Percentiles rank a stretch among this genome's conserved stretches.
Conservation (phyloP, 2,329 filamentous ascomycete genomes). For the Verticillium dahliae region DNA sequence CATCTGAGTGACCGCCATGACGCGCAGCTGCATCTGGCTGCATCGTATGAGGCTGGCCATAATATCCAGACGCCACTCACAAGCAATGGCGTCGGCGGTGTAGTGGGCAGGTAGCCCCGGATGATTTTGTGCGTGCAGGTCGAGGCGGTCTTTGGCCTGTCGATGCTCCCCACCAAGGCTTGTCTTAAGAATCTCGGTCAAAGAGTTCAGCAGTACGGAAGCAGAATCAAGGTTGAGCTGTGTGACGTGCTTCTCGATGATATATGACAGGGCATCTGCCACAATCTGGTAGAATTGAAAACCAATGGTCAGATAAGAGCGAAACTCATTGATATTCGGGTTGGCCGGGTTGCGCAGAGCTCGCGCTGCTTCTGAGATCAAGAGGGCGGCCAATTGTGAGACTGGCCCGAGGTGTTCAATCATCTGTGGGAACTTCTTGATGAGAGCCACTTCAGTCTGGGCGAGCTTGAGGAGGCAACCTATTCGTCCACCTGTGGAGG, state of each 20-base stretch:
- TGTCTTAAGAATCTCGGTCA: slow-evolving; percentile 37
- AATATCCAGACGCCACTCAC: slow-evolving; percentile 64
- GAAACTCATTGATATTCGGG: not conserved
- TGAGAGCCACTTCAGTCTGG: slow-evolving; percentile 28
- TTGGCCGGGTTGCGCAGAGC: slow-evolving; percentile 24
- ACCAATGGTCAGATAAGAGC: slow-evolving; percentile 25
- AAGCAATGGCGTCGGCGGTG: slow-evolving; percentile 44
- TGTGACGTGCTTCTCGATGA: slow-evolving; percentile 51
- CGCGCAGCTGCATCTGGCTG: slow-evolving; percentile 84
- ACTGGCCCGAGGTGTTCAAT: slow-evolving; percentile 22
- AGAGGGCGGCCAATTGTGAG: slow-evolving; percentile 21
- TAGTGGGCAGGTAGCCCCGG: slow-evolving; percentile 30
- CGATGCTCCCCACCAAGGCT: slow-evolving; percentile 30
- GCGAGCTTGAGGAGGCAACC: slow-evolving; percentile 33
- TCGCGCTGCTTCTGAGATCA: slow-evolving; percentile 26
- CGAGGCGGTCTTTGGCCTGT: slow-evolving; percentile 24
- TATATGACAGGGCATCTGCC: slow-evolving; percentile 32
- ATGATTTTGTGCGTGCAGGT: slow-evolving; percentile 22
- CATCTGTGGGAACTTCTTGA: slow-evolving; percentile 40
- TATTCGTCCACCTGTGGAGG: slow-evolving; percentile 34
- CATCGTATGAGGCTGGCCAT: slow-evolving; percentile 70
- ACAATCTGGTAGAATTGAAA: slow-evolving; percentile 36
- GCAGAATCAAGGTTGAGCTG: slow-evolving; percentile 40
- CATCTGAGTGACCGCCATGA: slow-evolving; percentile 70
- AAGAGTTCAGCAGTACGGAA: slow-evolving; percentile 25